These are phyloP conservation scores for Elsinoe batatas DNA, from an alignment of 2,329 filamentous ascomycete species.

Conservation along the genomic window DNA sequence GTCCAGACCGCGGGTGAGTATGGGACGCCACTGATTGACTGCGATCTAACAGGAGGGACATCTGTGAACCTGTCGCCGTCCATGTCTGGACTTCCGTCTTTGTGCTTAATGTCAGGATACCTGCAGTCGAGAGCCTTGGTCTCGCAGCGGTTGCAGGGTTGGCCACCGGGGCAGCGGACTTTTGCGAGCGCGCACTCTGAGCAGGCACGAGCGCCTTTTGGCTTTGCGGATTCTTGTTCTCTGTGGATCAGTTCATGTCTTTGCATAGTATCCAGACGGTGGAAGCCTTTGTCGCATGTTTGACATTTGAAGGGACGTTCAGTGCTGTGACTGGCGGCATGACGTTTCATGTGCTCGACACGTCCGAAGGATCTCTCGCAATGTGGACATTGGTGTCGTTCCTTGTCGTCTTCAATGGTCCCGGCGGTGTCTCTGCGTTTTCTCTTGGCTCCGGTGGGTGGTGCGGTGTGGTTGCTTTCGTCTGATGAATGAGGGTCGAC, in stretches of 20 bases:
- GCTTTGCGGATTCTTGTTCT: slow-evolving; percentile 16
- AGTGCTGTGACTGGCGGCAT: slow-evolving; percentile 20
- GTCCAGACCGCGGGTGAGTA: slow-evolving; percentile 12
- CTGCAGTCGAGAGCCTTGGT: slow-evolving; percentile 19
- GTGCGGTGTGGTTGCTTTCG: slow-evolving; percentile 8
- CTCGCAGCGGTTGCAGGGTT: slow-evolving; percentile 22
- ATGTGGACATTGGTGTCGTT: slow-evolving; percentile 16
- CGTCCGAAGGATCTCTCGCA: slow-evolving; percentile 20
- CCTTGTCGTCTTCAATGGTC: slow-evolving; percentile 13
- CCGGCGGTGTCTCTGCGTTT: slow-evolving; percentile 12
- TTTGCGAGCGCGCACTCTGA: slow-evolving; percentile 22
- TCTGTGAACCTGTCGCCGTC: not conserved
- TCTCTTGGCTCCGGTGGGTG: slow-evolving; percentile 11
- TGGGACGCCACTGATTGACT: slow-evolving; percentile 2
- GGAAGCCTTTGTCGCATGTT: slow-evolving; percentile 21
- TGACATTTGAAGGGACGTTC: slow-evolving; percentile 19
- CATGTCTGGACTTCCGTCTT: slow-evolving; percentile 10
- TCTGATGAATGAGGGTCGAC: slow-evolving; percentile 4
- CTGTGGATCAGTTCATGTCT: slow-evolving; percentile 22
- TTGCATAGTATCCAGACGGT: slow-evolving; percentile 22
- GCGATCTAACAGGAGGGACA: slow-evolving; percentile 1
- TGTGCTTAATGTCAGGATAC: slow-evolving; percentile 18
- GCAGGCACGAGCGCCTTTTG: slow-evolving; percentile 22
- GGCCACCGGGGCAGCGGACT: slow-evolving; percentile 24
- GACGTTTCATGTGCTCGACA: slow-evolving; percentile 21